A percentile compares a stretch with the other conserved stretches of the same genome.
Evolutionary conservation across 1,284 basidiomycete species (phyloP).

Genomic region (Calocybe gambosa): DNA sequence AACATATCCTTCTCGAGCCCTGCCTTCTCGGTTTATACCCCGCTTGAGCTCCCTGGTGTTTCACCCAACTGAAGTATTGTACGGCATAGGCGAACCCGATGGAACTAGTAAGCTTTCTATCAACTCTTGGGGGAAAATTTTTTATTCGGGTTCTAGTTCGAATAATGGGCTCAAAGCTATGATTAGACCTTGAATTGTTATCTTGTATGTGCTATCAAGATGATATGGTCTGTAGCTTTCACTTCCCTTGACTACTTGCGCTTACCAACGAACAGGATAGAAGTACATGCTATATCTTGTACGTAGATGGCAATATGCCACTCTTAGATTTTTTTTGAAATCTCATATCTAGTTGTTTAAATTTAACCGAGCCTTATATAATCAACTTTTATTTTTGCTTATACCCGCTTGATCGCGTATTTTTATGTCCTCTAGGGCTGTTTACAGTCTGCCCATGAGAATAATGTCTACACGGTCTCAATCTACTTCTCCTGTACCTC

Average conservation of each 20-base stretch:
- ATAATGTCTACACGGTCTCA: constrained; percentile 49
- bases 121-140: not conserved
- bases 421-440: constrained; percentile 11
- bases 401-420: not conserved
- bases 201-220: not conserved
- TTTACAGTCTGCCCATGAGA: constrained; percentile 1
- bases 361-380: not conserved
- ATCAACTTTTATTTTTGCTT: not conserved
- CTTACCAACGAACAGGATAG: not conserved
- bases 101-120: constrained; percentile 48
- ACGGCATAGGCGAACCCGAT: constrained; percentile 66
- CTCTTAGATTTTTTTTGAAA: not conserved
- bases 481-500: constrained; percentile 38
- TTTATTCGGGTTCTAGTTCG: constrained; percentile 20
- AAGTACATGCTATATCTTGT: not conserved
- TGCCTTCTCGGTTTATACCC: constrained; percentile 52
- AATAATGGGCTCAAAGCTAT: constrained; percentile 28
- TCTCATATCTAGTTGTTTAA: not conserved
- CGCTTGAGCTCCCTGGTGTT: constrained; percentile 5
- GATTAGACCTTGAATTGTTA: constrained; percentile 1
- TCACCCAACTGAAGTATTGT: constrained; percentile 70
- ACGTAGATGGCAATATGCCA: not conserved
- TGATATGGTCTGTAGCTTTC: not conserved
- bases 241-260: not conserved
- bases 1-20: constrained; percentile 43